Percentiles rank a stretch among this genome's conserved stretches.
These are phyloP conservation scores for Lecanosticta acicola DNA, from an alignment of 2,329 filamentous ascomycete genomes.

Conservation along the genomic window DNA sequence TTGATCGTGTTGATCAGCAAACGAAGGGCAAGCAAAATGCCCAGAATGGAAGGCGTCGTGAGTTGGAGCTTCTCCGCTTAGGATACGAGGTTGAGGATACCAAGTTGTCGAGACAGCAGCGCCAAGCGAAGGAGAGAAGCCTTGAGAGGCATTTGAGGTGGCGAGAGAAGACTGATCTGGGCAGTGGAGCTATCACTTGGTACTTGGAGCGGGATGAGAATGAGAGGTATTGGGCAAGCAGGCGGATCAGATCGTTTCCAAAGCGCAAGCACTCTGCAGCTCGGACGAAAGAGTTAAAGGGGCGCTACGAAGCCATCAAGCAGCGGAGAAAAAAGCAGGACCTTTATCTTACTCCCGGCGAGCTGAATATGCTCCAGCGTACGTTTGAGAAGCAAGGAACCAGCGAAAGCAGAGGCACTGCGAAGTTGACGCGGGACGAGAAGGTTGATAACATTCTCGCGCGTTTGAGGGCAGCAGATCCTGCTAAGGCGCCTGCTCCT, in stretches of 20 bases:
- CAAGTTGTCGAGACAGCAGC: too few relatives aligned
- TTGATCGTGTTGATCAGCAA: too few relatives aligned
- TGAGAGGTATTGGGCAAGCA: not conserved
- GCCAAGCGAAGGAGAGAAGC: too few relatives aligned
- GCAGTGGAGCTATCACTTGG: not conserved
- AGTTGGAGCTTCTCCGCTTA: too few relatives aligned
- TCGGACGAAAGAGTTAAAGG: not conserved
- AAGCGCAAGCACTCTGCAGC: not conserved
- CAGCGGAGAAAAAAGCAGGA: not conserved
- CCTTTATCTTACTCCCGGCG: not conserved
- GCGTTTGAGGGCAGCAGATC: not conserved
- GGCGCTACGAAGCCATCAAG: not conserved
- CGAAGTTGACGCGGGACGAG: not conserved
- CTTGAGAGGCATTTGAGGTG: not conserved
- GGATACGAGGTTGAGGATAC: too few relatives aligned
- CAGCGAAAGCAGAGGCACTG: not conserved
- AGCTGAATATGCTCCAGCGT: not conserved
- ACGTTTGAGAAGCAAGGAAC: not conserved
- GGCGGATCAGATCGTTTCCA: not conserved
- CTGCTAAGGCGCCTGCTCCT: not conserved
- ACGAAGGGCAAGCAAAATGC: too few relatives aligned
- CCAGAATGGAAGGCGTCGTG: too few relatives aligned
- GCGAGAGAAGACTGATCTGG: not conserved
- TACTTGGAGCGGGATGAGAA: not conserved
- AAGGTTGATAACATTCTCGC: not conserved